A percentile compares a stretch with the other conserved stretches of the same genome.
These are phyloP conservation scores for Maudiozyma barnettii DNA, from an alignment of 805 yeast genomes.

Conservation along the genomic window DNA sequence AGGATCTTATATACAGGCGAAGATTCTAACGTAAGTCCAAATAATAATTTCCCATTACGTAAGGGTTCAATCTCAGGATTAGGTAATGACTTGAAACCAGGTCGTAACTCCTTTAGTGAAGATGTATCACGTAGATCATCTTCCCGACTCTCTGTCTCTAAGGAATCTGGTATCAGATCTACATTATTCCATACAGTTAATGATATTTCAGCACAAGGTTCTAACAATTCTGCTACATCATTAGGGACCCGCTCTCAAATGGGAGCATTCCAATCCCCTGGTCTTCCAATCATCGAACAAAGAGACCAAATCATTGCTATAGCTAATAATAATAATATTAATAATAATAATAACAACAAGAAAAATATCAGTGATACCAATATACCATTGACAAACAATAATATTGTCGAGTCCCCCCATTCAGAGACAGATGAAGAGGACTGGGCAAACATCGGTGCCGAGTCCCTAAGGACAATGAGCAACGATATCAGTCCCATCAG, in stretches of 20 bases:
- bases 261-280: not conserved
- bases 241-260: not conserved
- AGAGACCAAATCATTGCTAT: conserved; percentile 13
- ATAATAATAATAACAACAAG: not conserved
- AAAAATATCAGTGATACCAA: not conserved
- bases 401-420: not conserved
- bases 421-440: conserved; percentile 95
- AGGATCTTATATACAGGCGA: conserved; percentile 3
- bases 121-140: conserved; percentile 29
- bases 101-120: conserved; percentile 5
- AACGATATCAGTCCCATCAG: conserved; percentile 5
- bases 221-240: not conserved
- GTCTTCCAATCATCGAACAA: not conserved
- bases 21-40: not conserved
- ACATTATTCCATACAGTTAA: conserved; percentile 11
- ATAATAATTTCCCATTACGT: not conserved
- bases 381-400: too few species aligned
- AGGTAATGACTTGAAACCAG: not conserved
- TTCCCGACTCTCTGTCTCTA: conserved; percentile 28
- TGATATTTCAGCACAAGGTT: conserved; percentile 16
- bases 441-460: conserved; percentile 88
- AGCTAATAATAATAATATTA: not conserved
- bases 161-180: conserved; percentile 26
- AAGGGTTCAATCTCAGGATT: not conserved
- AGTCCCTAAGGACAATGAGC: conserved; percentile 36